A percentile compares a stretch with the other conserved stretches of the same genome.
Evolutionary conservation across 495 filamentous ascomycete species (phyloP).

Genomic region (Lepidopterella palustris): DNA sequence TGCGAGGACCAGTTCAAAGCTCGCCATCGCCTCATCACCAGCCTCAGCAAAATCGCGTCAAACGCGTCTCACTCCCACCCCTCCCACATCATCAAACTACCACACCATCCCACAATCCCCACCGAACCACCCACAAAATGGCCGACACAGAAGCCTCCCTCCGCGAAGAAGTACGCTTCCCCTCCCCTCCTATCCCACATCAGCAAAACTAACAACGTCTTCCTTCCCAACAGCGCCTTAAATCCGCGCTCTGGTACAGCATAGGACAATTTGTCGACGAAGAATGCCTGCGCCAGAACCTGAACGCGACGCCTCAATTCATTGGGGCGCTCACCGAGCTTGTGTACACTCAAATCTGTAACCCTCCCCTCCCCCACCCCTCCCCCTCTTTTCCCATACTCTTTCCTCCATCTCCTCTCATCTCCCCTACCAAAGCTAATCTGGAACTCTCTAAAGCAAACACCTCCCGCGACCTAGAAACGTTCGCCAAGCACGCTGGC

Average conservation of each 20-base stretch:
- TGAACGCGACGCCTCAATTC: conserved; percentile 91
- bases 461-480: conserved; percentile 31
- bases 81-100: no score
- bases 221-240: conserved; percentile 59
- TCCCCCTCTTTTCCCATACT: not conserved
- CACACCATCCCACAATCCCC: no score
- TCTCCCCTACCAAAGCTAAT: conserved; percentile 1
- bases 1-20: no score
- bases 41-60: no score
- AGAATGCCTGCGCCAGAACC: conserved; percentile 64
- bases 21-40: no score
- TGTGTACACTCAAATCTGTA: conserved; percentile 86
- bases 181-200: not conserved
- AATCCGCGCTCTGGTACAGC: conserved; percentile 87
- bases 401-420: not conserved
- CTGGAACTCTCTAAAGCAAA: conserved; percentile 5
- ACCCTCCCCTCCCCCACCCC: conserved; percentile 11
- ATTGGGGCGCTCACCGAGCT: conserved; percentile 88
- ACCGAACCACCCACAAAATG: conserved; percentile 18
- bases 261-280: conserved; percentile 88
- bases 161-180: conserved; percentile 20
- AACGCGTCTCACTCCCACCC: no score
- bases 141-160: conserved; percentile 17
- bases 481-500: conserved; percentile 83
- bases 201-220: conserved; percentile 8